These are phyloP conservation scores for Epichloe scottii DNA, from an alignment of 2,329 filamentous ascomycete genomes.

Conservation along the genomic window DNA sequence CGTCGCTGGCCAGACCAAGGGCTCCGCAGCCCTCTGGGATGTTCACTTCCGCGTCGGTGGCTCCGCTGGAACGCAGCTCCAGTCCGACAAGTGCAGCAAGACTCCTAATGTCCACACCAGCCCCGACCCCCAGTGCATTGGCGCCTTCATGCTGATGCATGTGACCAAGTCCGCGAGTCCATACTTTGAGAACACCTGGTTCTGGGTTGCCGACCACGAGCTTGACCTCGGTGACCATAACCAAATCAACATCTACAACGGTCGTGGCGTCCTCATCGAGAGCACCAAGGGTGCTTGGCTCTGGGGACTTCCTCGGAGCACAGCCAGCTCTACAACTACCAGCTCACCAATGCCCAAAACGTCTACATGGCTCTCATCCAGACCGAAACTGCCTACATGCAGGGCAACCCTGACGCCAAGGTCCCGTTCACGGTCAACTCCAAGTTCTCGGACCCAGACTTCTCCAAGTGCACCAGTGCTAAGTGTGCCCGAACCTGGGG, in stretches of 20 bases:
- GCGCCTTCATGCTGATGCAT: conserved; percentile 59
- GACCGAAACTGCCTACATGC: conserved; percentile 81
- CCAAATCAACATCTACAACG: conserved; percentile 80
- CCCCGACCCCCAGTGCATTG: conserved; percentile 57
- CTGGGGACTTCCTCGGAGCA: conserved; percentile 63
- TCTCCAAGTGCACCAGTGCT: conserved; percentile 41
- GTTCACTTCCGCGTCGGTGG: conserved; percentile 92
- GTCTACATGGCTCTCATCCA: conserved; percentile 78
- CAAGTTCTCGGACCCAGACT: conserved; percentile 55
- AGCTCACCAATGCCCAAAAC: conserved; percentile 63
- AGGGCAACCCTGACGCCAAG: conserved; percentile 65
- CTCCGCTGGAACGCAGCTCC: conserved; percentile 68
- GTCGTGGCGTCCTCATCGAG: conserved; percentile 72
- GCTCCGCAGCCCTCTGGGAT: conserved; percentile 78
- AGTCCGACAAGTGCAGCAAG: conserved; percentile 69
- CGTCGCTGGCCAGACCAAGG: conserved; percentile 52
- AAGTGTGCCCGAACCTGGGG: conserved; percentile 66
- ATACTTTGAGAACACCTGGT: conserved; percentile 84
- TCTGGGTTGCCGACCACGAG: conserved; percentile 85
- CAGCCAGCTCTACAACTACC: conserved; percentile 68
- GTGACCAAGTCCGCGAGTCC: conserved; percentile 49
- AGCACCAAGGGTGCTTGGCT: conserved; percentile 65
- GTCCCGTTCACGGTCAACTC: conserved; percentile 50
- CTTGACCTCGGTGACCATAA: conserved; percentile 62
- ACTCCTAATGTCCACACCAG: conserved; percentile 50